phyloP scores from a whole-genome alignment of 306 rosid species.

The Cyclanthera cordifolia region DNA sequence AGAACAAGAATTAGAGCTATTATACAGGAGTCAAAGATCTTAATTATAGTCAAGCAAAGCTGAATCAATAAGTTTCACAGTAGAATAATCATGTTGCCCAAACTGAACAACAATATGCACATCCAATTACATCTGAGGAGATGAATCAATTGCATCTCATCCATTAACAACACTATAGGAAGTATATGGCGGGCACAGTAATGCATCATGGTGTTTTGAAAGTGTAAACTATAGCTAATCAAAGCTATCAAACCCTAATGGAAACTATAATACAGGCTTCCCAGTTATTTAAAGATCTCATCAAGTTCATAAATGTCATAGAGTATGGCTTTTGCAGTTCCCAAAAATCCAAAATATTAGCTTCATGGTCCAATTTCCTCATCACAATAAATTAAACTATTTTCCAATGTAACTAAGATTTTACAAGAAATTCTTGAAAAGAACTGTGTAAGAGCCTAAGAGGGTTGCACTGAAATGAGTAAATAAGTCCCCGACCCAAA shows the following conservation, averaged over 20 bases:
- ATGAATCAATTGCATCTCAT: background rate
- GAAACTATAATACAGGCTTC: background rate
- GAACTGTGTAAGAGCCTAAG: background rate
- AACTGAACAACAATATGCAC: background rate
- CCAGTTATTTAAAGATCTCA: background rate
- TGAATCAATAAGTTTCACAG: too few relatives aligned
- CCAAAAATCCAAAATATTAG: background rate
- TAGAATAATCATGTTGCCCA: too few relatives aligned
- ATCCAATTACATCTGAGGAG: background rate
- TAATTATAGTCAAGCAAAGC: too few relatives aligned
- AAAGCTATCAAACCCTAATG: background rate
- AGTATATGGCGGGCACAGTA: background rate
- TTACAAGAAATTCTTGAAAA: background rate
- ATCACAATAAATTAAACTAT: background rate
- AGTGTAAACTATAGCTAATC: background rate
- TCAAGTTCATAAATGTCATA: background rate
- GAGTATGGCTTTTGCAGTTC: background rate
- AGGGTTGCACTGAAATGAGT: background rate
- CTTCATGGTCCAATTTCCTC: background rate
- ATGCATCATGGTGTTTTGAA: background rate
- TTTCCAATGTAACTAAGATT: background rate
- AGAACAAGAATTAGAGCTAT: conserved; percentile 3
- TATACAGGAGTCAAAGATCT: too few relatives aligned
- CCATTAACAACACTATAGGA: background rate
- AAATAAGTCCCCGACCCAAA: background rate